A percentile compares a stretch with the other conserved stretches of the same genome.
These are phyloP conservation scores for Paramecium octaurelia DNA, from an alignment of 73 alveolate species.

Conservation along the genomic window DNA sequence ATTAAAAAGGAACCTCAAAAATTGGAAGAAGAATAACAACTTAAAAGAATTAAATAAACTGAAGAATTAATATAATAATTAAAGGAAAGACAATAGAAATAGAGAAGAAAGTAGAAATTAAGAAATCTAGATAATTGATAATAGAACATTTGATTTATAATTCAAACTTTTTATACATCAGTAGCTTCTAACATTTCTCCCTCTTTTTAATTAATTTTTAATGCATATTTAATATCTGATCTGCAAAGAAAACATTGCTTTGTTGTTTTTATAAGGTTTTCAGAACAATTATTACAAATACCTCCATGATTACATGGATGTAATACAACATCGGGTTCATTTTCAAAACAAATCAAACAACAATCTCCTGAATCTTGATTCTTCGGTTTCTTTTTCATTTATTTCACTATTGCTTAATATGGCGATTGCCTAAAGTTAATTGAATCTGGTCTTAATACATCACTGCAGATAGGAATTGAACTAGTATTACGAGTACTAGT, in stretches of 20 bases:
- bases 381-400: neutral
- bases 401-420: neutral
- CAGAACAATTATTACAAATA: conserved; percentile 21
- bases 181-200: conserved; percentile 10
- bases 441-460: conserved; percentile 12
- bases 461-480: neutral
- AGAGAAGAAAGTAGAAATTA: conserved; percentile 31
- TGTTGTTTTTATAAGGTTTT: neutral
- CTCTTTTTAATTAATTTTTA: neutral
- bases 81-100: conserved; percentile 4
- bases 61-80: conserved; percentile 42
- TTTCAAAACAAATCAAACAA: conserved; percentile 39
- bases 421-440: neutral
- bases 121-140: conserved; percentile 30
- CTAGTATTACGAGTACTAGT: neutral
- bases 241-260: conserved; percentile 24
- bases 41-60: conserved; percentile 20
- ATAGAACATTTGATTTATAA: neutral
- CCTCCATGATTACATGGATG: conserved; percentile 44
- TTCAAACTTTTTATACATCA: conserved; percentile 21
- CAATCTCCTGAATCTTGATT: neutral
- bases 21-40: neutral
- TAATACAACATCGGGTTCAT: conserved; percentile 18
- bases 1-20: neutral
- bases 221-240: neutral